These are phyloP conservation scores for Penicillium silybi DNA, from an alignment of 495 filamentous ascomycete species.

Conservation along the genomic window DNA sequence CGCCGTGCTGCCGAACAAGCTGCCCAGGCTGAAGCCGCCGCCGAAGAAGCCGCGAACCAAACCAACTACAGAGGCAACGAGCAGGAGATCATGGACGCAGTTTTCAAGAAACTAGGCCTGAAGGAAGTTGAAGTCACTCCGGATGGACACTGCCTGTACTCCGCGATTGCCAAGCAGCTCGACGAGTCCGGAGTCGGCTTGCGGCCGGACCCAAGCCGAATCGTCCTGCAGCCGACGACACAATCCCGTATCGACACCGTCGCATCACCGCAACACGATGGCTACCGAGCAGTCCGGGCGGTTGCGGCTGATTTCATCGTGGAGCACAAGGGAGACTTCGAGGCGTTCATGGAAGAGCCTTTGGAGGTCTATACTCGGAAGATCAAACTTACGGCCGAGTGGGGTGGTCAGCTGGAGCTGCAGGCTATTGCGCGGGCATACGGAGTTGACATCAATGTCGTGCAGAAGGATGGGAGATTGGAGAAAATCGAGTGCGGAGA, in stretches of 20 bases:
- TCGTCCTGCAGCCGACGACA: slow-evolving; percentile 33
- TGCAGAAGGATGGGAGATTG: slow-evolving; percentile 74
- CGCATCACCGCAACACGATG: slow-evolving; percentile 38
- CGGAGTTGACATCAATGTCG: slow-evolving; percentile 74
- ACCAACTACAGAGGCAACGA: slow-evolving; percentile 73
- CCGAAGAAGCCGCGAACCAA: slow-evolving; percentile 67
- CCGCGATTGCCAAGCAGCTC: slow-evolving; percentile 84
- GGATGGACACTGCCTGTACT: slow-evolving; percentile 96
- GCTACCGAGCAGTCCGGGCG: slow-evolving; percentile 44
- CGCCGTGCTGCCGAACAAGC: slow-evolving; percentile 81
- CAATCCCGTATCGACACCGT: slow-evolving; percentile 43
- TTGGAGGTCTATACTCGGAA: slow-evolving; percentile 68
- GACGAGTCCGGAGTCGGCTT: slow-evolving; percentile 40
- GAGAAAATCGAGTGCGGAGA: slow-evolving; percentile 65
- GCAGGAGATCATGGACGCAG: slow-evolving; percentile 59
- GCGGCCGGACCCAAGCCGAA: slow-evolving; percentile 42
- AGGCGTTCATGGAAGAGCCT: slow-evolving; percentile 76
- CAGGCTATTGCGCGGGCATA: slow-evolving; percentile 80
- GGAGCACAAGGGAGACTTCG: slow-evolving; percentile 57
- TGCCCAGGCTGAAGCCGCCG: slow-evolving; percentile 60
- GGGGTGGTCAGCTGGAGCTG: slow-evolving; percentile 92
- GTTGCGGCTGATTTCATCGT: slow-evolving; percentile 55
- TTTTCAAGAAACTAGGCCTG: slow-evolving; percentile 58
- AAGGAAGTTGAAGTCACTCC: slow-evolving; percentile 76
- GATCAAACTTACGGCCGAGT: slow-evolving; percentile 87